These are phyloP conservation scores for Orbilia blumenaviensis DNA, from an alignment of 2,329 filamentous ascomycete species.

Conservation along the genomic window DNA sequence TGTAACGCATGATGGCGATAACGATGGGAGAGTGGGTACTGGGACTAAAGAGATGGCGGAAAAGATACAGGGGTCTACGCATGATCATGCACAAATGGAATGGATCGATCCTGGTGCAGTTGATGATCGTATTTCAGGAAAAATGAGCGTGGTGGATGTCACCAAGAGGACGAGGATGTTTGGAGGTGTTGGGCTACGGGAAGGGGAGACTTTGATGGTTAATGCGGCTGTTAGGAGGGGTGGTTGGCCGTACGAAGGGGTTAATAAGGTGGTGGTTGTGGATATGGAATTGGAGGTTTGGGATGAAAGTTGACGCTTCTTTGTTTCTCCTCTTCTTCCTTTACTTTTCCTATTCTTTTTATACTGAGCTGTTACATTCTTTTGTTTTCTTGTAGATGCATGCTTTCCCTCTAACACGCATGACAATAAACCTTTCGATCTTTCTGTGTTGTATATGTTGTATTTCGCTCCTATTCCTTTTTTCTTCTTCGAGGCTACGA, in stretches of 20 bases:
- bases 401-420: no score
- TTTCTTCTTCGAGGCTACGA: neutral
- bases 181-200: constrained; percentile 36
- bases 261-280: constrained; percentile 39
- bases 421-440: neutral
- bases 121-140: constrained; percentile 27
- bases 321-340: neutral
- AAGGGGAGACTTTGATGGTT: constrained; percentile 50
- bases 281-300: constrained; percentile 45
- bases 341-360: neutral
- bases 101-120: constrained; percentile 42
- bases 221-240: constrained; percentile 32
- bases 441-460: constrained; percentile 34
- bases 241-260: constrained; percentile 13
- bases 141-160: constrained; percentile 39
- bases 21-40: neutral
- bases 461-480: neutral
- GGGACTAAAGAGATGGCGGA: constrained; percentile 4
- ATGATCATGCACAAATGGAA: constrained; percentile 45
- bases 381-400: neutral
- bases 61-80: neutral
- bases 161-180: constrained; percentile 39
- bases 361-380: neutral
- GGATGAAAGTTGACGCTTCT: neutral
- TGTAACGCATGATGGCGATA: neutral